Evolutionary conservation across 805 yeast species (phyloP), one percentile per base, ranked within the genome.

Genomic region (Candida silvicultrix): DNA sequence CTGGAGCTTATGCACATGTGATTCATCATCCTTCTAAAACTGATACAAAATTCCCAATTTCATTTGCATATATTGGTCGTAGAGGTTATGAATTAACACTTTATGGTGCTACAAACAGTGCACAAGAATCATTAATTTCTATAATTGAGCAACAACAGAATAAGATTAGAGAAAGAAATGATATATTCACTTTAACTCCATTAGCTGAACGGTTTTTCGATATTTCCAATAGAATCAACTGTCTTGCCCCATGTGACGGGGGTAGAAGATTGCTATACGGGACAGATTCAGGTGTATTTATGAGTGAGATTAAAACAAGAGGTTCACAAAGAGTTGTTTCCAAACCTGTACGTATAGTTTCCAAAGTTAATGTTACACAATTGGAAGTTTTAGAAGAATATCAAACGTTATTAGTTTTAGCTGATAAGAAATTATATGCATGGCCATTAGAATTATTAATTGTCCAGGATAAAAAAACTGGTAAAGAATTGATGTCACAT

Each of bases 181-280:
- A 89, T 54, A 84, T 92, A 50, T 89, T 85, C 64, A 82, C 94
- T 1, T 69, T 84, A 51, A 80, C 83, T 16, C 84, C 89, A 49
- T 73, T 88, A 45, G 86, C 85, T 52, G 82, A 88, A 21, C 74
- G 85, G 49, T 80, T 80, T 57, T 90, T 90, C 64, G 89, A 81
- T 52, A 79, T 81, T 42, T 71, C 73, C 19, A 81, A 90, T 59
- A 78, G 85, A 49, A 86, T 92, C 56, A 89, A 88, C 60, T 89
- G 97, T 70, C 92, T 89, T 25, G 89, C 86, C 36, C 95, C 97
- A 31, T 85, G 87, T 63, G 96, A 94, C 60, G 97, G 97, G 44
- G 98, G 98, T 19, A 78, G 95, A 52, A 87, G 90, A 60, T 68
- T 90, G 52, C 64, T 94, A 32, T 90, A 87, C 59, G 98, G 98